Base-by-base conservation (phyloP, 1,284 basidiomycete genomes). In the Apiotrichum sp. region DNA sequence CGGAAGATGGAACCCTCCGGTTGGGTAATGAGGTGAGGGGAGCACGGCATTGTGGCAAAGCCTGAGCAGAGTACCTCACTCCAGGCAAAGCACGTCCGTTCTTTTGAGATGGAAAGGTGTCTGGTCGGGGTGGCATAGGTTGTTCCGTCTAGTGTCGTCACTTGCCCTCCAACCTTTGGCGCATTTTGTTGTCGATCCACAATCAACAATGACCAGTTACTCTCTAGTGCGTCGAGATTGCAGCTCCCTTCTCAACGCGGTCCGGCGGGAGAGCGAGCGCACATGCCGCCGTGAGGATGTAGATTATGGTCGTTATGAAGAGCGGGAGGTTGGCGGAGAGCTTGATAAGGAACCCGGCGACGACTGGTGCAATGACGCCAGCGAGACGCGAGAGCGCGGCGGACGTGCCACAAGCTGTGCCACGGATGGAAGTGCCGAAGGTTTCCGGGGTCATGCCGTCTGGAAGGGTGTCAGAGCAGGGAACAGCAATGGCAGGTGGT, bases 391-490 rank as follows among this genome's bases (percentile, higher is more conserved):
- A 92, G 1, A 95, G 75, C 3, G 91, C 91, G 2, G 90, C 91
- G 0, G 92, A 91, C 51, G 90, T 89, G 0, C 93, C 92, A 66
- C 88, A 89, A 0, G 91, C 92, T 6, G 91, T 93, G 31, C 93
- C 93, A 59, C 92, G 83, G 6, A 92, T 88, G 81, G 65, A 61
- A 2, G 89, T 92, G 2, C 82, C 84, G 69, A 93, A 93, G 11
- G 92, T 89, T 74, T 92, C 89, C 1, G 89, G 90, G 0, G 90
- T 93, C 89, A 90, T 92, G 5, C 84, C 85, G 51, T 76, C 75
- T 77, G 55, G 8, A 38, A 44, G 6, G 39, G 38, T 39, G 56
- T 53, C 50, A 61, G 54, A n/a, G 6, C 13, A 22, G 16, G 29
- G 11, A 32, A 36, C 31, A 22, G 14, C 10, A 2, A 43, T 16